phyloP scores from a whole-genome alignment of 2,329 filamentous ascomycete species.

The Neopestalotiopsis sp. region DNA sequence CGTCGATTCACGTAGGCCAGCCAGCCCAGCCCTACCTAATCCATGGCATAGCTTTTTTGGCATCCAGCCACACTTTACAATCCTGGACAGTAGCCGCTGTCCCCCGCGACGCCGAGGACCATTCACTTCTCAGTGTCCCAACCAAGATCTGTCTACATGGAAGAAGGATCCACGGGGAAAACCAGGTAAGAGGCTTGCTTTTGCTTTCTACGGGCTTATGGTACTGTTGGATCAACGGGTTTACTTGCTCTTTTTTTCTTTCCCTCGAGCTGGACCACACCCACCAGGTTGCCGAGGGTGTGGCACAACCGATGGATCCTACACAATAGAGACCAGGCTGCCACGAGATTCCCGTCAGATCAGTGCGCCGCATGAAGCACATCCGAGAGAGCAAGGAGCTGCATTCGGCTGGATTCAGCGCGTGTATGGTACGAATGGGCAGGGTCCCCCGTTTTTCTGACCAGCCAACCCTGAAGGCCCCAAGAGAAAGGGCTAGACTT shows the following conservation, averaged over 20 bases:
- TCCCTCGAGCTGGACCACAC: background rate
- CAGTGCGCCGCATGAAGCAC: background rate
- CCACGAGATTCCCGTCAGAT: slow-evolving; percentile 13
- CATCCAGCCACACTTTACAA: too few relatives aligned
- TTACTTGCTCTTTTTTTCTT: too few relatives aligned
- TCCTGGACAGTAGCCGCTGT: too few relatives aligned
- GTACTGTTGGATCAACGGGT: too few relatives aligned
- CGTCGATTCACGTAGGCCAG: background rate
- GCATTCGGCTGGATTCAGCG: slow-evolving; percentile 3
- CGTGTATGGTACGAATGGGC: background rate
- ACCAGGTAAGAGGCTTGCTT: too few relatives aligned
- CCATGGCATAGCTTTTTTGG: background rate
- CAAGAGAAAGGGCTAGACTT: background rate
- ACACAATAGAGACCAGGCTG: slow-evolving; percentile 10
- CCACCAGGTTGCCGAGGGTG: background rate
- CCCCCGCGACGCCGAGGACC: too few relatives aligned
- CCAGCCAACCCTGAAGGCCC: background rate
- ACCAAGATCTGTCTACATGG: too few relatives aligned
- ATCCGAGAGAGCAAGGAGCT: background rate
- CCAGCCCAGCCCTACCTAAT: background rate
- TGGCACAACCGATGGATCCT: slow-evolving; percentile 8
- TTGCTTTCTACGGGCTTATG: too few relatives aligned
- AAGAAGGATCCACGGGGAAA: too few relatives aligned
- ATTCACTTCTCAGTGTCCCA: too few relatives aligned
- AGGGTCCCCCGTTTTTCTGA: background rate